Evolutionary conservation across 768 basidiomycete species (phyloP).

Genomic region (Fistulinella prunicolor): DNA sequence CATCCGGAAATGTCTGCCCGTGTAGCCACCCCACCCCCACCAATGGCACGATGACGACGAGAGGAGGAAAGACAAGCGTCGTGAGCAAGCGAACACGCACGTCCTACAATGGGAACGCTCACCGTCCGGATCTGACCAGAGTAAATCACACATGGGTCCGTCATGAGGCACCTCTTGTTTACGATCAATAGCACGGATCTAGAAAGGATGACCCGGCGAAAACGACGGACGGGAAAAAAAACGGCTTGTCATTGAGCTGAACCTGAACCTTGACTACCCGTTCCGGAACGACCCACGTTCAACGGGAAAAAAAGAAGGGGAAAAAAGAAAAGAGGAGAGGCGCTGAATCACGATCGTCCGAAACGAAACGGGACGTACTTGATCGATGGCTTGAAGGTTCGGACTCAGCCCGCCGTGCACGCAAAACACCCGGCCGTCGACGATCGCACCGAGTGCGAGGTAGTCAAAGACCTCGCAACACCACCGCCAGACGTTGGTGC

Average conservation of each 20-base stretch:
- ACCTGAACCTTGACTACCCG: not conserved
- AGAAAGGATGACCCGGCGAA: not conserved
- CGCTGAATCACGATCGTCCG: too few species aligned
- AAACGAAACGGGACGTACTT: conserved; percentile 45
- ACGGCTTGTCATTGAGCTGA: conserved; percentile 20
- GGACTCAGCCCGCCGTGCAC: conserved; percentile 97
- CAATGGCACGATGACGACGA: too few species aligned
- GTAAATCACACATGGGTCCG: conserved; percentile 95
- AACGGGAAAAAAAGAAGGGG: too few species aligned
- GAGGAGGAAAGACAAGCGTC: too few species aligned
- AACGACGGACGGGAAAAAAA: conserved; percentile 1
- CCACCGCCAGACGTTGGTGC: conserved; percentile 94
- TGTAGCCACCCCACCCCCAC: too few species aligned
- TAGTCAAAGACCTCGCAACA: conserved; percentile 99
- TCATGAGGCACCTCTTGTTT: conserved; percentile 99
- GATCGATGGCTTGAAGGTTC: conserved; percentile 80
- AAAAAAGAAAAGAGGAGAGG: too few species aligned
- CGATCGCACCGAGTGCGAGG: conserved; percentile 88
- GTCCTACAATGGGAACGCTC: conserved; percentile 1
- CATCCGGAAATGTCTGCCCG: conserved; percentile 81
- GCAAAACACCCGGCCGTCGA: conserved; percentile 97
- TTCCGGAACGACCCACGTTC: too few species aligned
- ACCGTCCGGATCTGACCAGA: conserved; percentile 99
- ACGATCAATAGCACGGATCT: conserved; percentile 93
- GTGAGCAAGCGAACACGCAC: too few species aligned